These are phyloP conservation scores for Salinomyces thailandicus DNA, from an alignment of 2,329 filamentous ascomycete species.

Conservation along the genomic window DNA sequence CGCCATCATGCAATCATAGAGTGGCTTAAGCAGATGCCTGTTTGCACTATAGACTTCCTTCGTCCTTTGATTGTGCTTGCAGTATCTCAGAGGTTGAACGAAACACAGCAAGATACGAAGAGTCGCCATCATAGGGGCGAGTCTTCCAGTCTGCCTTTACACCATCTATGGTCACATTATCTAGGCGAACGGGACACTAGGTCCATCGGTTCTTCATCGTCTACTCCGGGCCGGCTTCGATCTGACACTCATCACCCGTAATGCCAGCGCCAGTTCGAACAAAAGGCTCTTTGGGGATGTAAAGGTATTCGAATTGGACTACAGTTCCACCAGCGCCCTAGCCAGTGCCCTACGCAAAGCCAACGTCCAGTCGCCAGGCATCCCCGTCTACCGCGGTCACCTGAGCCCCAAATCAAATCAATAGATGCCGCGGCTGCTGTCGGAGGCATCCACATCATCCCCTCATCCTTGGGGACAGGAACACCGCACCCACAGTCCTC, in stretches of 20 bases:
- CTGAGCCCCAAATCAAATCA: constrained; percentile 22
- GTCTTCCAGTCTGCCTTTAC: background rate
- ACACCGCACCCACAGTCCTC: constrained; percentile 17
- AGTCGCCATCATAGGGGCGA: constrained; percentile 5
- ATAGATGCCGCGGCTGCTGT: constrained; percentile 28
- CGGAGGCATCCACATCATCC: constrained; percentile 28
- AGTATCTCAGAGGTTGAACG: too few species aligned
- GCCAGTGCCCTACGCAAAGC: constrained; percentile 16
- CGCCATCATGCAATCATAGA: too few species aligned
- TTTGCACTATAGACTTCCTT: too few species aligned
- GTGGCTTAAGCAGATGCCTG: too few species aligned
- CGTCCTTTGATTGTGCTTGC: too few species aligned
- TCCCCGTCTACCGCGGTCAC: constrained; percentile 22
- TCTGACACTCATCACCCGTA: constrained; percentile 21
- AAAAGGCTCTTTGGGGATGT: too few species aligned
- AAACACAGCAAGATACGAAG: background rate
- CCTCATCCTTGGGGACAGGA: constrained; percentile 29
- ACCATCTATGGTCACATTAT: background rate
- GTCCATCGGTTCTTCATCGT: constrained; percentile 26
- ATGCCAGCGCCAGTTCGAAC: too few species aligned
- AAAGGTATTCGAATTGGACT: constrained; percentile 17
- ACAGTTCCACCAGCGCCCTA: constrained; percentile 21
- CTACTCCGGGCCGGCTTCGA: constrained; percentile 26
- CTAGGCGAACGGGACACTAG: constrained; percentile 16
- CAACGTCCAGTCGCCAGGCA: constrained; percentile 27